These are phyloP conservation scores for Aspergillus cejpii DNA, from an alignment of 2,329 filamentous ascomycete species.

Conservation along the genomic window DNA sequence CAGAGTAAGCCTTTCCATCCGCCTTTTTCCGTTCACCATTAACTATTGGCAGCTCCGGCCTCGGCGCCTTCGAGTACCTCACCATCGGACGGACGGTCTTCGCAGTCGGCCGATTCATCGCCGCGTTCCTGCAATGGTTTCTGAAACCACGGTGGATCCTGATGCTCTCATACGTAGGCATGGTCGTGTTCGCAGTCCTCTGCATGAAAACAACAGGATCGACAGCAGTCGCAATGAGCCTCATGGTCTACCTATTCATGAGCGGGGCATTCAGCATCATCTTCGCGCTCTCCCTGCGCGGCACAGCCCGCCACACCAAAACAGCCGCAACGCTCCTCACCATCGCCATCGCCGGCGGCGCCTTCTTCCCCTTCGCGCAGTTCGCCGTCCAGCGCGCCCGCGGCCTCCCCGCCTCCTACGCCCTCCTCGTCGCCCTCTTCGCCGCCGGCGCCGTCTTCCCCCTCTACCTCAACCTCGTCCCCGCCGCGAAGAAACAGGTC, in stretches of 20 bases:
- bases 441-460: constrained; percentile 49
- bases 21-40: background rate
- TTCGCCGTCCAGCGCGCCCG: constrained; percentile 39
- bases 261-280: constrained; percentile 55
- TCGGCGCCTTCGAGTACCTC: constrained; percentile 40
- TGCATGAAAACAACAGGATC: constrained; percentile 46
- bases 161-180: constrained; percentile 47
- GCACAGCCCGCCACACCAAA: constrained; percentile 54
- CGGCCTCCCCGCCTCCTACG: constrained; percentile 45
- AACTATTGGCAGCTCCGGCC: constrained; percentile 11
- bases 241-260: constrained; percentile 55
- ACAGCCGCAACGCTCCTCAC: constrained; percentile 50
- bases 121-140: constrained; percentile 48
- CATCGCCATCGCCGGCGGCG: constrained; percentile 49
- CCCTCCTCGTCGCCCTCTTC: constrained; percentile 49
- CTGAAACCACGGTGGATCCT: constrained; percentile 55
- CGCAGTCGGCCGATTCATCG: constrained; percentile 52
- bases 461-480: constrained; percentile 47
- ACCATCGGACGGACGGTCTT: constrained; percentile 54
- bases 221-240: constrained; percentile 43
- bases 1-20: constrained; percentile 20
- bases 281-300: constrained; percentile 53
- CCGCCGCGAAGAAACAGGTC: constrained; percentile 45
- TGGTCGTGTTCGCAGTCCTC: constrained; percentile 48
- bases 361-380: constrained; percentile 51